Conservation (phyloP, 2,329 filamentous ascomycete species). For the Neoscytalidium dimidiatum region DNA sequence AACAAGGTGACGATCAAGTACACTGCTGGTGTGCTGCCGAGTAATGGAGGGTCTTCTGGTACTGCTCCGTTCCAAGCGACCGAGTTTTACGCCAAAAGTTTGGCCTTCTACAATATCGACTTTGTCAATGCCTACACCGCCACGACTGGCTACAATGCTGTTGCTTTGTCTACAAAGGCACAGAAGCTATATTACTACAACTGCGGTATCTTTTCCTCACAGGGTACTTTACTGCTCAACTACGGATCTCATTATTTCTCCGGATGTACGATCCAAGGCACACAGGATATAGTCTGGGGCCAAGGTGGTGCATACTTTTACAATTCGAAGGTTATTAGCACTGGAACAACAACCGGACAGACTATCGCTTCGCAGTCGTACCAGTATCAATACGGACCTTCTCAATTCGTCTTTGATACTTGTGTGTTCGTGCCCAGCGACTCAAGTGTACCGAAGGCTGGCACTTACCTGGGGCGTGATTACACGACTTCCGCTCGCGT, state of each 20-base stretch:
- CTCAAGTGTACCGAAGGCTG: not conserved
- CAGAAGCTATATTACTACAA: not conserved
- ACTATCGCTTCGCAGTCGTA: not conserved
- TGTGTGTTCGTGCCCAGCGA: not conserved
- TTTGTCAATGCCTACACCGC: not conserved
- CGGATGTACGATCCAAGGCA: not conserved
- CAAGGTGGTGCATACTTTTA: constrained; percentile 3
- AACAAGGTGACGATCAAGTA: not conserved
- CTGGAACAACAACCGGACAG: not conserved
- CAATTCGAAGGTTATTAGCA: constrained; percentile 7
- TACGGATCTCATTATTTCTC: not conserved
- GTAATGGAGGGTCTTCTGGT: not conserved
- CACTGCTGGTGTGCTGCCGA: not conserved
- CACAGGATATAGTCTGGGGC: not conserved
- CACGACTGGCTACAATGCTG: not conserved
- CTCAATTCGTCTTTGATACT: constrained; percentile 1
- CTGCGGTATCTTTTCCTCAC: not conserved
- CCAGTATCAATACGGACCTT: not conserved
- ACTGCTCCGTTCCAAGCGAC: constrained; percentile 4
- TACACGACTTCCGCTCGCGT: not conserved
- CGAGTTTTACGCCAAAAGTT: not conserved
- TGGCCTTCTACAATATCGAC: constrained; percentile 6
- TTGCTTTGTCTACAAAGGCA: not conserved
- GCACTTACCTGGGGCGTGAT: not conserved
- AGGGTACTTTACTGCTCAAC: not conserved